phyloP scores from a whole-genome alignment of 2,329 filamentous ascomycete species.

The Colletotrichum melonis region DNA sequence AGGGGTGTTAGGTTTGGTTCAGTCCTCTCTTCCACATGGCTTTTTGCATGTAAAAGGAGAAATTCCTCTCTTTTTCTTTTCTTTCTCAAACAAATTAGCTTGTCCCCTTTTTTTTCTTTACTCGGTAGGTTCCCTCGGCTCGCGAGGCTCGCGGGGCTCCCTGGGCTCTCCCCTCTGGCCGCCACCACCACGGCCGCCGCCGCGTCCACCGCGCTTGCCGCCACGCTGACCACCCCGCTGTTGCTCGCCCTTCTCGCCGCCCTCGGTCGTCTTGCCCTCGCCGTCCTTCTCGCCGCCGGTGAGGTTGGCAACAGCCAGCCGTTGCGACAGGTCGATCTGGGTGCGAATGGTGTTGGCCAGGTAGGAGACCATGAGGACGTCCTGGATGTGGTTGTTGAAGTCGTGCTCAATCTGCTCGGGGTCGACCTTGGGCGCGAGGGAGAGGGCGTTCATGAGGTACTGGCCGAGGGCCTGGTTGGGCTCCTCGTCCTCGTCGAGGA shows the following conservation, averaged over 20 bases:
- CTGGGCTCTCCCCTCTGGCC: conserved; percentile 53
- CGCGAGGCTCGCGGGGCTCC: conserved; percentile 58
- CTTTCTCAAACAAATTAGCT: conserved; percentile 33
- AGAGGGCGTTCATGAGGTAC: conserved; percentile 93
- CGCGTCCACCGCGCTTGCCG: conserved; percentile 63
- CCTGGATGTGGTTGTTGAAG: conserved; percentile 99
- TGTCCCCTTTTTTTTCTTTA: conserved; percentile 38
- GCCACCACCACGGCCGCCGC: conserved; percentile 62
- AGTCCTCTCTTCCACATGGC: background rate
- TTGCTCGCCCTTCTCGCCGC: conserved; percentile 57
- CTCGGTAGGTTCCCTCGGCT: conserved; percentile 53
- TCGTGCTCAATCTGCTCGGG: conserved; percentile 90
- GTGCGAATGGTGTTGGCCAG: conserved; percentile 98
- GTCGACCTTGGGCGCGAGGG: conserved; percentile 94
- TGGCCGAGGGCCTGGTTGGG: conserved; percentile 94
- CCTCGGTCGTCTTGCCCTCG: conserved; percentile 57
- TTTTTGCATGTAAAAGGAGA: background rate
- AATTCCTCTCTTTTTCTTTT: background rate
- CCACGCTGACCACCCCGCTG: conserved; percentile 53
- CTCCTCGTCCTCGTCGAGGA: conserved; percentile 92
- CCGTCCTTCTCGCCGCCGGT: conserved; percentile 60
- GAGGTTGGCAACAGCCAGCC: conserved; percentile 84
- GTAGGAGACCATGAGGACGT: conserved; percentile 98
- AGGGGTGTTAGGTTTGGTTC: background rate
- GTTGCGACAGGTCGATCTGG: conserved; percentile 97